Conservation (phyloP, 1,139 yeast species). For the Pichia sp. region DNA sequence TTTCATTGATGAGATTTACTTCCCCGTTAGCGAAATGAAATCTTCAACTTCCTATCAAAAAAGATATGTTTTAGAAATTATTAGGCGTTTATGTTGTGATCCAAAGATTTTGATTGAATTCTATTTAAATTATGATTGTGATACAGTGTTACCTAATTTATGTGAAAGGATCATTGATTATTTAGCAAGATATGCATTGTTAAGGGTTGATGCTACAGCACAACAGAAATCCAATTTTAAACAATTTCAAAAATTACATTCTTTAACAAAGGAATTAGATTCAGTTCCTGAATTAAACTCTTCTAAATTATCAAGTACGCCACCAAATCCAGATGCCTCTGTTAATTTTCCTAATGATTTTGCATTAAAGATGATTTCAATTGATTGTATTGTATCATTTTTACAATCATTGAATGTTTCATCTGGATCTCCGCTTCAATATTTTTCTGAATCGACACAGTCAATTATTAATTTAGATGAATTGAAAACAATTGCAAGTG, state of each 20-base stretch:
- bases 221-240: conserved; percentile 61
- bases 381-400: conserved; percentile 76
- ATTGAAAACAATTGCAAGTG: conserved; percentile 9
- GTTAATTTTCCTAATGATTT: conserved; percentile 67
- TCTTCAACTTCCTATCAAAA: conserved; percentile 91
- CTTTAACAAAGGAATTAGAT: conserved; percentile 69
- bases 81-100: conserved; percentile 78
- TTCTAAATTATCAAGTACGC: conserved; percentile 53
- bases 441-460: conserved; percentile 4
- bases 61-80: conserved; percentile 70
- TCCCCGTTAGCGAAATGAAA: conserved; percentile 89
- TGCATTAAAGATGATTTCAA: conserved; percentile 75
- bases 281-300: conserved; percentile 74
- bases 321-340: conserved; percentile 55
- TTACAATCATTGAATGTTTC: conserved; percentile 77
- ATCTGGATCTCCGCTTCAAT: conserved; percentile 52
- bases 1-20: conserved; percentile 85
- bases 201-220: conserved; percentile 58
- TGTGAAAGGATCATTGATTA: conserved; percentile 79
- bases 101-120: conserved; percentile 89
- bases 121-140: conserved; percentile 94
- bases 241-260: conserved; percentile 53
- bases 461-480: conserved; percentile 8
- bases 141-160: conserved; percentile 71
- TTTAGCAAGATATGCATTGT: conserved; percentile 64